Evolutionary conservation across 2,329 filamentous ascomycete species (phyloP).

Genomic region (Talaromyces sp.): DNA sequence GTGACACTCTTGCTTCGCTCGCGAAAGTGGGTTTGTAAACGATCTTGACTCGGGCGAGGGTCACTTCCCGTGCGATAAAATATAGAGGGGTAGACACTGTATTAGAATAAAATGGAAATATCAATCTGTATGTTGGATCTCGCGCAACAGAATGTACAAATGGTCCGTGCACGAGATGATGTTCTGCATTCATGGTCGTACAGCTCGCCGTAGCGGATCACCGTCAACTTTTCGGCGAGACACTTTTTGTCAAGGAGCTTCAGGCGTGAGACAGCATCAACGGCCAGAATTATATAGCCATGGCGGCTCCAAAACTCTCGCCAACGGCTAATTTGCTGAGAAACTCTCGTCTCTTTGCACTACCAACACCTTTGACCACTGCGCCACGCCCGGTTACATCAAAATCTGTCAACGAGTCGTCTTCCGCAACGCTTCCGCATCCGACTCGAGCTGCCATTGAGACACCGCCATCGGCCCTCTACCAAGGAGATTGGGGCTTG

Average conservation of each 20-base stretch:
- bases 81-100: background rate
- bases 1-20: slow-evolving; percentile 37
- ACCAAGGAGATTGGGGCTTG: slow-evolving; percentile 84
- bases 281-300: slow-evolving; percentile 29
- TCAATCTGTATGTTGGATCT: background rate
- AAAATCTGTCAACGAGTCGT: slow-evolving; percentile 52
- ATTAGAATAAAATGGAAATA: too few species aligned
- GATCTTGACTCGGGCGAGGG: background rate
- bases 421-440: slow-evolving; percentile 68
- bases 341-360: slow-evolving; percentile 82
- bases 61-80: too few species aligned
- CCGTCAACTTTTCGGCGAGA: slow-evolving; percentile 20
- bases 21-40: slow-evolving; percentile 31
- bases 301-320: slow-evolving; percentile 49
- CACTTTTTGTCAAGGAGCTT: slow-evolving; percentile 32
- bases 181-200: background rate
- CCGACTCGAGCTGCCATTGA: slow-evolving; percentile 82
- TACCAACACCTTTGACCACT: slow-evolving; percentile 70
- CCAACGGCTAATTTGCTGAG: slow-evolving; percentile 69
- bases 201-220: slow-evolving; percentile 24
- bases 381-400: slow-evolving; percentile 53
- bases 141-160: background rate
- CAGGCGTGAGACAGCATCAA: slow-evolving; percentile 18
- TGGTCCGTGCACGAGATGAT: background rate
- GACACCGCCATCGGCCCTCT: slow-evolving; percentile 67